Base-by-base conservation (phyloP, 257 asterid genomes). In the Buddleja alternifolia region DNA sequence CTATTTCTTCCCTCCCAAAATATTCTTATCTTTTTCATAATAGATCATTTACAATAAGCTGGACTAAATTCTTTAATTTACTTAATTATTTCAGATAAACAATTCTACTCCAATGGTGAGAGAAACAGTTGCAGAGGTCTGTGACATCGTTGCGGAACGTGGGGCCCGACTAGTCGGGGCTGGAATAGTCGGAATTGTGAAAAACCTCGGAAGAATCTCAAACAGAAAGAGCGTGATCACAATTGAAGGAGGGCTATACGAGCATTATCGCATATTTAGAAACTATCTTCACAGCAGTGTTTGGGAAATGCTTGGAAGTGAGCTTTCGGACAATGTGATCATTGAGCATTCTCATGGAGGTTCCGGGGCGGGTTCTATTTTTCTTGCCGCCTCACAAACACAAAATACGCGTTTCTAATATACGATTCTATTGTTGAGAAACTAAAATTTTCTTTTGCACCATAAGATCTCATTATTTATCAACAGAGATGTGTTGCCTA, bases 161-260 rank as follows among this genome's bases (percentile, higher is more conserved):
- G 97, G 88, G 54, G 95, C 97, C 10, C 92, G 97, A 7, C 85
- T 90, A 0, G 94, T 86, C 6, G 97, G 94, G 50, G 94, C 96
- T 3, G 95, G 92, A 15, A 85, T 90, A 0, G 88, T 90, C 1
- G 96, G 92, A 10, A 79, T 88, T 3, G 78, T 90, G 59, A 86
- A 86, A 57, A 88, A 85, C 68, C 82, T 83, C 7, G 92, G 85
- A 41, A 73, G 96, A 61, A 73, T 85, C 6, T 69, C 85, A 0
- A 83, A 72, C 17, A 77, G 73, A 72, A 90, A 78, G 72, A 88
- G 93, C 17, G 84, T 83, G 9, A 74, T 90, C 21, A 83, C 85
- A 0, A 39, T 88, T 8, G 95, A 90, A 61, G 95, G 96, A 15
- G 93, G 96, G 1, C 59, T 90, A 25, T 90, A 88, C 58, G 93